phyloP scores from a whole-genome alignment of 805 yeast species.

The Isabelozyma heimii region DNA sequence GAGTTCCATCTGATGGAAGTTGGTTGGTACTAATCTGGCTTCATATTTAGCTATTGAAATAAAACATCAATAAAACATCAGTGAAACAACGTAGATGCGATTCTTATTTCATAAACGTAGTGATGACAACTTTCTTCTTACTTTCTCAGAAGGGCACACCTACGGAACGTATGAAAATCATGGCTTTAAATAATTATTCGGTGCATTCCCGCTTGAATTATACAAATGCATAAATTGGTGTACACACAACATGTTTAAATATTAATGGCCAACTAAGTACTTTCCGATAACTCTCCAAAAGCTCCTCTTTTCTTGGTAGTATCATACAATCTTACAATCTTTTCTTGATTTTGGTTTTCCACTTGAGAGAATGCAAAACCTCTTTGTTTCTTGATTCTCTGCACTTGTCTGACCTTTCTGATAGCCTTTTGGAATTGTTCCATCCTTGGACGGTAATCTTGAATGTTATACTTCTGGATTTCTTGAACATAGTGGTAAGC shows the following conservation, averaged over 20 bases:
- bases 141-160: too few species aligned
- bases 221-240: not conserved
- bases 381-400: slow-evolving; percentile 95
- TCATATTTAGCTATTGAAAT: too few species aligned
- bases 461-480: slow-evolving; percentile 91
- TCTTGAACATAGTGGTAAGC: slow-evolving; percentile 94
- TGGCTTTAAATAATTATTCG: too few species aligned
- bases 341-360: slow-evolving; percentile 86
- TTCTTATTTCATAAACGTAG: too few species aligned
- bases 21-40: too few species aligned
- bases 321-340: slow-evolving; percentile 88
- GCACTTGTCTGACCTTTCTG: slow-evolving; percentile 95
- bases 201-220: not conserved
- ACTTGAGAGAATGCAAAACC: slow-evolving; percentile 98
- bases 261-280: slow-evolving; percentile 4
- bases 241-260: too few species aligned
- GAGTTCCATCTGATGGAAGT: too few species aligned
- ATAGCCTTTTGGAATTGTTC: slow-evolving; percentile 97
- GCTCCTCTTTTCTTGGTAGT: slow-evolving; percentile 81
- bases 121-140: too few species aligned
- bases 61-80: too few species aligned
- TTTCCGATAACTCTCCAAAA: slow-evolving; percentile 52
- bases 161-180: too few species aligned
- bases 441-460: slow-evolving; percentile 92
- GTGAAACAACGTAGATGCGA: too few species aligned